phyloP scores from a whole-genome alignment of 2,329 filamentous ascomycete genomes.

The Neofusicoccum kwambonambiense region DNA sequence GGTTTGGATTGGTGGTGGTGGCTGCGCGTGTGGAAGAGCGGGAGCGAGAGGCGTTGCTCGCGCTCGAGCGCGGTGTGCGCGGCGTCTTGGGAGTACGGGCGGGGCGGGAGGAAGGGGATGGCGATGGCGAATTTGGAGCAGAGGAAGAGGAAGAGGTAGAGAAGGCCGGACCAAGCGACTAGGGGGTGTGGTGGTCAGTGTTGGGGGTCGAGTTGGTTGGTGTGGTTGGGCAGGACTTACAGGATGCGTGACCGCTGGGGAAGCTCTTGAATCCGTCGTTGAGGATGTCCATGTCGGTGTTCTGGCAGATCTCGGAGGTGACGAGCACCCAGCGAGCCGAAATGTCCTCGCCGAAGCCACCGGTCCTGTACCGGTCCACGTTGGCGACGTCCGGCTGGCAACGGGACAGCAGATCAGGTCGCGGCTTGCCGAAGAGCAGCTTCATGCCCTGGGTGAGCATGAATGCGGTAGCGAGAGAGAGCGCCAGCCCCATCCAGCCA shows the following conservation, averaged over 20 bases:
- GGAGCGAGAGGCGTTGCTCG: slow-evolving; percentile 20
- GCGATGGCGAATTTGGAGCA: slow-evolving; percentile 77
- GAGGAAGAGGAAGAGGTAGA: slow-evolving; percentile 84
- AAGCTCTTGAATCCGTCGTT: slow-evolving; percentile 85
- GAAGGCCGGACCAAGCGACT: slow-evolving; percentile 73
- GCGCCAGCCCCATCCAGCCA: slow-evolving; percentile 76
- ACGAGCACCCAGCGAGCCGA: slow-evolving; percentile 66
- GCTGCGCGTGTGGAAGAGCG: slow-evolving; percentile 28
- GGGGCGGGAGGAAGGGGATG: slow-evolving; percentile 64
- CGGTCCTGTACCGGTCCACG: slow-evolving; percentile 56
- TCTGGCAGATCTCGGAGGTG: slow-evolving; percentile 71
- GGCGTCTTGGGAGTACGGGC: slow-evolving; percentile 49
- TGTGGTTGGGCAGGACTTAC: slow-evolving; percentile 37
- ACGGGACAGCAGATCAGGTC: slow-evolving; percentile 64
- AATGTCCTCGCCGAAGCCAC: slow-evolving; percentile 56
- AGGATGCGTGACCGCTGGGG: slow-evolving; percentile 73
- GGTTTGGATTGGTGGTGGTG: slow-evolving; percentile 21
- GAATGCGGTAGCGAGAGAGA: slow-evolving; percentile 70
- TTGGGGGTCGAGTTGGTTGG: background rate
- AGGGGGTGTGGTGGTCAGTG: background rate
- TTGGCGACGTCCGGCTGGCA: slow-evolving; percentile 73
- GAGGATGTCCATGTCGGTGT: slow-evolving; percentile 59
- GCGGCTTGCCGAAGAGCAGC: slow-evolving; percentile 64
- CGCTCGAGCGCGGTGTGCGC: slow-evolving; percentile 40
- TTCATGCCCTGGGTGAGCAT: slow-evolving; percentile 86